These are phyloP conservation scores for Penicillium rolfsii DNA, from an alignment of 2,329 filamentous ascomycete genomes.

Conservation along the genomic window DNA sequence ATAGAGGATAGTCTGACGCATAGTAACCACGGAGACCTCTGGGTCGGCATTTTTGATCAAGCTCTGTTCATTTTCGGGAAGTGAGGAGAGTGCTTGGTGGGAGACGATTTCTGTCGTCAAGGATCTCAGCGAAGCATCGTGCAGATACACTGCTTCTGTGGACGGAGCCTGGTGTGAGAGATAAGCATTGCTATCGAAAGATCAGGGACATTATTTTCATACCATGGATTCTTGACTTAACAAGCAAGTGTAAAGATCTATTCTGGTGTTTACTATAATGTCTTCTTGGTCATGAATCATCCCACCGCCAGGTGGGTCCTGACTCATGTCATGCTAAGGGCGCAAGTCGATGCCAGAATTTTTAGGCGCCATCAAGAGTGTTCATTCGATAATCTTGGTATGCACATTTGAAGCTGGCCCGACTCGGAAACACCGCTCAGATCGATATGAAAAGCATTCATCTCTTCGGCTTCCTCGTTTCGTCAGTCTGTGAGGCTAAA, in stretches of 20 bases:
- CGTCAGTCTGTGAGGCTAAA: not conserved
- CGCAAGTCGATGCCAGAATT: conserved; percentile 5
- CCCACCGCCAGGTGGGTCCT: conserved; percentile 7
- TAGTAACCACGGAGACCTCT: conserved; percentile 28
- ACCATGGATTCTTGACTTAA: conserved; percentile 10
- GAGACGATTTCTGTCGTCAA: conserved; percentile 28
- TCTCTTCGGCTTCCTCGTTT: not conserved
- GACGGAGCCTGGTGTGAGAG: conserved; percentile 7
- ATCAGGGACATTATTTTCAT: not conserved
- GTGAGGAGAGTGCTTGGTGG: conserved; percentile 24
- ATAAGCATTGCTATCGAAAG: not conserved
- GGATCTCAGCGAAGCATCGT: conserved; percentile 28
- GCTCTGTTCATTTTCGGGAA: conserved; percentile 25
- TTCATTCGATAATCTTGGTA: not conserved
- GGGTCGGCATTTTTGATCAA: conserved; percentile 26
- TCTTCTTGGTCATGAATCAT: not conserved
- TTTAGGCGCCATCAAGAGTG: conserved; percentile 1
- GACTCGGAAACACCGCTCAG: not conserved
- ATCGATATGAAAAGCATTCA: not conserved
- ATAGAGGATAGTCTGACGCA: conserved; percentile 34
- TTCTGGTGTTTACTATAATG: not conserved
- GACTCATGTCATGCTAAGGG: conserved; percentile 2
- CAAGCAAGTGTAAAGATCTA: not conserved
- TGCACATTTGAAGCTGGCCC: not conserved
- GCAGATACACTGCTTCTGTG: conserved; percentile 34